A percentile compares a stretch with the other conserved stretches of the same genome.
Evolutionary conservation across 148 eudicot species (phyloP).

Genomic region (Dianthus caryophyllus): DNA sequence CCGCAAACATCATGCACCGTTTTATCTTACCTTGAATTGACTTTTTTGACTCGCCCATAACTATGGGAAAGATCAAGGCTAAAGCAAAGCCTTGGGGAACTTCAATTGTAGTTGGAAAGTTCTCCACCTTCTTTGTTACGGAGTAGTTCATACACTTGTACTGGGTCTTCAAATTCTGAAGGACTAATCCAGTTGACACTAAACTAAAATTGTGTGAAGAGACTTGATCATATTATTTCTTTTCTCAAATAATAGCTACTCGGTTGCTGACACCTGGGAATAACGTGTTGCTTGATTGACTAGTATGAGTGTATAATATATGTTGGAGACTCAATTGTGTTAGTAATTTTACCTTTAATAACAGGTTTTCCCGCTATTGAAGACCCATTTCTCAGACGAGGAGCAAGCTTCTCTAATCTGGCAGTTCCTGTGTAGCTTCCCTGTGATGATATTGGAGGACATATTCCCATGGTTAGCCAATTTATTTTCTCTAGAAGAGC

Average conservation of each 20-base stretch:
- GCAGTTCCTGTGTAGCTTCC: slow-evolving; percentile 78
- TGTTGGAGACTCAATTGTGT: neutral
- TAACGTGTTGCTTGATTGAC: neutral
- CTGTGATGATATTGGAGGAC: slow-evolving; percentile 59
- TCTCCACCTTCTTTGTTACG: too few relatives aligned
- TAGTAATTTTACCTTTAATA: slow-evolving; percentile 8
- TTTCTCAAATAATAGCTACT: neutral
- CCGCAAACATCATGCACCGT: too few relatives aligned
- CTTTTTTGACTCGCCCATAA: too few relatives aligned
- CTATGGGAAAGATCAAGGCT: too few relatives aligned
- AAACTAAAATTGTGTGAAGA: neutral
- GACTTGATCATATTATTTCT: neutral
- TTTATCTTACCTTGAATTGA: too few relatives aligned
- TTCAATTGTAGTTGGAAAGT: too few relatives aligned
- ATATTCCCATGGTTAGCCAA: slow-evolving; percentile 71
- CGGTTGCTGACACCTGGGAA: neutral
- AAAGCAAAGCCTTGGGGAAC: too few relatives aligned
- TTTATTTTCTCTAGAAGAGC: slow-evolving; percentile 62
- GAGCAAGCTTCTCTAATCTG: slow-evolving; percentile 87
- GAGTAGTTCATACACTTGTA: neutral
- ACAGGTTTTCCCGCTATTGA: slow-evolving; percentile 83
- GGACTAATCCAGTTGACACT: neutral
- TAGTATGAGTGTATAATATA: neutral
- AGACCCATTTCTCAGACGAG: slow-evolving; percentile 48
- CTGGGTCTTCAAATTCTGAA: neutral